phyloP scores from a whole-genome alignment of 208 protist species.

The Crithidia thermophila region DNA sequence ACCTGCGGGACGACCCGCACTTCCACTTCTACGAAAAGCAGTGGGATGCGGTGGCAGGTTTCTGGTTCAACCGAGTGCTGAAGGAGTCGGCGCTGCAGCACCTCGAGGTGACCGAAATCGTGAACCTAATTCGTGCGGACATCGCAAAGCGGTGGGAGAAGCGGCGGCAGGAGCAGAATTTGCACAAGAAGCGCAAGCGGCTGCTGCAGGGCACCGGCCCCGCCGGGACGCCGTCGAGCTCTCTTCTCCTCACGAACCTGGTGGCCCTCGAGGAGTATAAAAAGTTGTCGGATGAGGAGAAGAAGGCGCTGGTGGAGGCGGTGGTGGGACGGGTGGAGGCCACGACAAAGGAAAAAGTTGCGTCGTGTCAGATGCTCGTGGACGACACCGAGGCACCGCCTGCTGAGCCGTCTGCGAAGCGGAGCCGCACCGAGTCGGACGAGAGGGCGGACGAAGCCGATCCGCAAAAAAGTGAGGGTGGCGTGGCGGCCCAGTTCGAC shows the following conservation, averaged over 20 bases:
- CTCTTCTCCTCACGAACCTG: conserved; percentile 73
- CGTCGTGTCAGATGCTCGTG: conserved; percentile 39
- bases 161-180: conserved; percentile 45
- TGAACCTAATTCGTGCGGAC: conserved; percentile 59
- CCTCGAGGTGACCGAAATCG: conserved; percentile 51
- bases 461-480: conserved; percentile 1
- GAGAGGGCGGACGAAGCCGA: background rate
- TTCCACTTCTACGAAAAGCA: conserved; percentile 80
- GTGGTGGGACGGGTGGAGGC: conserved; percentile 46
- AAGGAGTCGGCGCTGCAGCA: conserved; percentile 72
- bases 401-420: conserved; percentile 14
- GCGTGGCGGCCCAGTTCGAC: conserved; percentile 35
- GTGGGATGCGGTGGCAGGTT: conserved; percentile 67
- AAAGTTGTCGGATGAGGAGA: conserved; percentile 11
- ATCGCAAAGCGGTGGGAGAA: conserved; percentile 69
- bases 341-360: conserved; percentile 41
- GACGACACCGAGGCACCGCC: conserved; percentile 32
- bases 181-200: conserved; percentile 75
- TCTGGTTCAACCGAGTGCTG: conserved; percentile 83
- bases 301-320: conserved; percentile 32
- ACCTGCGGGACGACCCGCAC: conserved; percentile 48
- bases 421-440: background rate
- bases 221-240: conserved; percentile 50
- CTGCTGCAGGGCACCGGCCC: conserved; percentile 40
- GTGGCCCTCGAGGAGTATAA: conserved; percentile 31